phyloP scores from a whole-genome alignment of 2,329 filamentous ascomycete genomes.

The Monascus ruber region DNA sequence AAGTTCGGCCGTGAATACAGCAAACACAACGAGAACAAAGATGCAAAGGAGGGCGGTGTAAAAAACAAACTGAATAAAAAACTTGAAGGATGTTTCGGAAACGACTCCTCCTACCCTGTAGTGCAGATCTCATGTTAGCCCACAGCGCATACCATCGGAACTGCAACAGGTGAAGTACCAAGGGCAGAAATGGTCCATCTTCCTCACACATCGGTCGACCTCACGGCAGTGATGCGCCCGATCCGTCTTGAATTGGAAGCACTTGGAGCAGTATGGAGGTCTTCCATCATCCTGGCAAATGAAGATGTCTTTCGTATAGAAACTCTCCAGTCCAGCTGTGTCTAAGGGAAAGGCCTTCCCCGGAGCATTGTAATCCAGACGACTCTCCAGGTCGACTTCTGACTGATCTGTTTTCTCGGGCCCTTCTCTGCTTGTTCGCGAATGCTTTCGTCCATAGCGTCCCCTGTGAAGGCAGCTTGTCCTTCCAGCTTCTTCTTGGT shows the following conservation, averaged over 20 bases:
- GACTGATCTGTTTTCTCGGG: conserved; percentile 11
- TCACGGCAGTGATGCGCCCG: conserved; percentile 79
- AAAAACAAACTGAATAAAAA: conserved; percentile 75
- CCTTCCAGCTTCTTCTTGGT: conserved; percentile 11
- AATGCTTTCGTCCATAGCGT: conserved; percentile 10
- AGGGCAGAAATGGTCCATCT: conserved; percentile 94
- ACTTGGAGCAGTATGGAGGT: conserved; percentile 78
- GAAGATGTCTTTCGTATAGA: conserved; percentile 75
- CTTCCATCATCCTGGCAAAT: conserved; percentile 71
- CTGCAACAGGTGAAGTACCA: conserved; percentile 38
- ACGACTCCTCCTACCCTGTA: conserved; percentile 81
- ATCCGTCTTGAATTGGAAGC: conserved; percentile 79
- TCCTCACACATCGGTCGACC: conserved; percentile 65
- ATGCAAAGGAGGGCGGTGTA: conserved; percentile 60
- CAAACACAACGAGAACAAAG: conserved; percentile 52
- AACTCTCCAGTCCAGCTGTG: conserved; percentile 58
- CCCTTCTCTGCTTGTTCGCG: background rate
- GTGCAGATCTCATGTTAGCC: conserved; percentile 5
- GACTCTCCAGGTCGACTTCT: conserved; percentile 18
- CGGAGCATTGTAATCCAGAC: conserved; percentile 12
- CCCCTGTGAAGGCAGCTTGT: conserved; percentile 10
- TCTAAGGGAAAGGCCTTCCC: conserved; percentile 36
- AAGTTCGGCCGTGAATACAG: conserved; percentile 51
- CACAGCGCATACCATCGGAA: background rate
- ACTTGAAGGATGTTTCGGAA: conserved; percentile 77